Conservation (phyloP, 768 basidiomycete genomes). For the Crassisporium funariophilum region DNA sequence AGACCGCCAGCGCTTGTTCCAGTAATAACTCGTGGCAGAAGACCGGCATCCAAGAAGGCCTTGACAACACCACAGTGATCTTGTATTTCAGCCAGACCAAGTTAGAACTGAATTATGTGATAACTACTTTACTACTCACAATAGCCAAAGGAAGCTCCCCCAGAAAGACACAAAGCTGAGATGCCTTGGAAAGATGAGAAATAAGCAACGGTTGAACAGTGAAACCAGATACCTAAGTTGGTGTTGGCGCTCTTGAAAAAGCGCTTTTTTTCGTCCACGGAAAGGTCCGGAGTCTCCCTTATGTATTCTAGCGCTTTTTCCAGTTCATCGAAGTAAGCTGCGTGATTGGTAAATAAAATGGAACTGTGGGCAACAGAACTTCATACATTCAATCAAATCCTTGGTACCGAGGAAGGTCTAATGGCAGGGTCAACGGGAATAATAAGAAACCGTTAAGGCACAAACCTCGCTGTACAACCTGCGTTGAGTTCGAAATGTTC, state of each 20-base stretch:
- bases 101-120: too few relatives aligned
- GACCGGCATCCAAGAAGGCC: slow-evolving; percentile 83
- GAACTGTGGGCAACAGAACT: background rate
- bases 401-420: slow-evolving; percentile 95
- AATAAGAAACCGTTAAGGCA: slow-evolving; percentile 17
- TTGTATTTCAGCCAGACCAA: too few relatives aligned
- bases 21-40: slow-evolving; percentile 90
- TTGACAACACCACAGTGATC: slow-evolving; percentile 91
- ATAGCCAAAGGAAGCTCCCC: slow-evolving; percentile 94
- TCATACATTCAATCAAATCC: slow-evolving; percentile 79
- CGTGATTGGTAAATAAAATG: background rate
- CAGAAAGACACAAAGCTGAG: slow-evolving; percentile 92
- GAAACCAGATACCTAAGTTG: slow-evolving; percentile 82
- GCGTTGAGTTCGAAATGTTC: slow-evolving; percentile 10
- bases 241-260: slow-evolving; percentile 91
- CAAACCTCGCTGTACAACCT: slow-evolving; percentile 93
- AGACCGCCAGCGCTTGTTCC: slow-evolving; percentile 95
- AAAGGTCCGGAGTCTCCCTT: slow-evolving; percentile 69
- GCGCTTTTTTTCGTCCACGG: slow-evolving; percentile 84
- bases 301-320: slow-evolving; percentile 76
- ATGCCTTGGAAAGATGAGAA: slow-evolving; percentile 41
- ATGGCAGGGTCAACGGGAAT: slow-evolving; percentile 3
- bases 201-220: background rate
- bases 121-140: slow-evolving; percentile 51
- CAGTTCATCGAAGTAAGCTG: slow-evolving; percentile 82